A percentile compares a stretch with the other conserved stretches of the same genome.
These are phyloP conservation scores for Auriscalpium microsporum DNA, from an alignment of 768 basidiomycete genomes.

Conservation along the genomic window DNA sequence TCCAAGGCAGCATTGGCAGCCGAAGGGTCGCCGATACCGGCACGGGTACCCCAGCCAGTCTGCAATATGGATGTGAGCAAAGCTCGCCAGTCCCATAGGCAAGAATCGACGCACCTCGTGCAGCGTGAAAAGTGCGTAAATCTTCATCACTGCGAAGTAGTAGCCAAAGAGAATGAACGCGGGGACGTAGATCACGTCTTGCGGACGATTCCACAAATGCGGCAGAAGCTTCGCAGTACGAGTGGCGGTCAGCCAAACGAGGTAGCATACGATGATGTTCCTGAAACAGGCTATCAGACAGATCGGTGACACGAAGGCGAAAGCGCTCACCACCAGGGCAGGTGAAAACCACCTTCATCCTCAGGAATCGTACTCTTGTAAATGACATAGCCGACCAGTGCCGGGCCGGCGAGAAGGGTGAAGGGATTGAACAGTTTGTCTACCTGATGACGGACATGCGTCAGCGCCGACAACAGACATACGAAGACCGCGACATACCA, in stretches of 20 bases:
- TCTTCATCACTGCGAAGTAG: conserved; percentile 91
- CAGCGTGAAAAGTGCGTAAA: conserved; percentile 83
- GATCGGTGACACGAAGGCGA: neutral
- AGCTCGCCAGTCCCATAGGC: neutral
- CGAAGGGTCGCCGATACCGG: conserved; percentile 80
- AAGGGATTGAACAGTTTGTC: conserved; percentile 84
- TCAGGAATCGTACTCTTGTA: conserved; percentile 70
- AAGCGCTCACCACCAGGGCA: conserved; percentile 67
- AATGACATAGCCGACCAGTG: conserved; percentile 65
- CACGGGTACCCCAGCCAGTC: conserved; percentile 95
- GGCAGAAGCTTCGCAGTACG: conserved; percentile 69
- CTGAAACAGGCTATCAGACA: conserved; percentile 23
- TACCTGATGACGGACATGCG: conserved; percentile 35
- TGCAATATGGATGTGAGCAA: conserved; percentile 19
- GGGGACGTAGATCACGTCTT: conserved; percentile 51
- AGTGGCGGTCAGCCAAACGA: conserved; percentile 62
- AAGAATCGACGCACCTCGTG: conserved; percentile 56
- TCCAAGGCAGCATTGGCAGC: conserved; percentile 67
- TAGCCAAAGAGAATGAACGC: conserved; percentile 80
- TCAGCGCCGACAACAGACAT: conserved; percentile 2
- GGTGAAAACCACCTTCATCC: conserved; percentile 64
- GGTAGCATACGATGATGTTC: conserved; percentile 61
- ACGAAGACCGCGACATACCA: conserved; percentile 43
- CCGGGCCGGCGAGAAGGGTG: conserved; percentile 78
- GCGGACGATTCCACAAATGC: conserved; percentile 50